Evolutionary conservation across 2,329 filamentous ascomycete species (phyloP).

Genomic region (Fusarium chuoi): DNA sequence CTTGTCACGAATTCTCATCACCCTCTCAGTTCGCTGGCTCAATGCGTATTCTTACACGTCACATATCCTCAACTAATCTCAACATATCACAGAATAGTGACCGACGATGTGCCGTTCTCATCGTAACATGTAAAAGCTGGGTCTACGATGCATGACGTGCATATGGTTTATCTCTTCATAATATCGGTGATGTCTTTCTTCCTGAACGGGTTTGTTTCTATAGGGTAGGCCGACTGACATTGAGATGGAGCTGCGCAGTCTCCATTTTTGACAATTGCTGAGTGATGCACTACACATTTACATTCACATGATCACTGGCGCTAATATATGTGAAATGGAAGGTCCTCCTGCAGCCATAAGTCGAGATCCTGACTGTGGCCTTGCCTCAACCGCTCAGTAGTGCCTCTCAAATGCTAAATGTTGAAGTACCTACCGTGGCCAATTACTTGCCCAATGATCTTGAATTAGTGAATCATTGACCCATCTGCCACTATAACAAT

Average conservation of each 20-base stretch:
- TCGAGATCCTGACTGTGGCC: neutral
- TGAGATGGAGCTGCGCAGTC: too few species aligned
- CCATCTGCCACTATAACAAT: neutral
- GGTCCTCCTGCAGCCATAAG: neutral
- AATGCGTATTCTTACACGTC: neutral
- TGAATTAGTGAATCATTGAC: neutral
- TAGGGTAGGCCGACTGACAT: neutral
- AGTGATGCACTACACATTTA: too few species aligned
- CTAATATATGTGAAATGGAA: too few species aligned
- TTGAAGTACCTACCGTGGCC: neutral
- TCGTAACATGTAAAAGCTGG: neutral
- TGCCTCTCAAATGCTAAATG: neutral
- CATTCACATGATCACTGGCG: neutral
- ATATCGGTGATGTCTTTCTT: neutral
- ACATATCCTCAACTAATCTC: neutral
- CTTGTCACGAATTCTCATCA: neutral
- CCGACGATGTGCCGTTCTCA: neutral
- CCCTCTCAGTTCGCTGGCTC: neutral
- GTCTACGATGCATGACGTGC: neutral
- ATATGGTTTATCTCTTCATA: neutral
- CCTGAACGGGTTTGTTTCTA: neutral
- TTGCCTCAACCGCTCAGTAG: neutral
- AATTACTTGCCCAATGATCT: neutral
- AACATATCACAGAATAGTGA: neutral
- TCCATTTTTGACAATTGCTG: neutral